These are phyloP conservation scores for Camelina hispida DNA, from an alignment of 345 rosid genomes.

Conservation along the genomic window DNA sequence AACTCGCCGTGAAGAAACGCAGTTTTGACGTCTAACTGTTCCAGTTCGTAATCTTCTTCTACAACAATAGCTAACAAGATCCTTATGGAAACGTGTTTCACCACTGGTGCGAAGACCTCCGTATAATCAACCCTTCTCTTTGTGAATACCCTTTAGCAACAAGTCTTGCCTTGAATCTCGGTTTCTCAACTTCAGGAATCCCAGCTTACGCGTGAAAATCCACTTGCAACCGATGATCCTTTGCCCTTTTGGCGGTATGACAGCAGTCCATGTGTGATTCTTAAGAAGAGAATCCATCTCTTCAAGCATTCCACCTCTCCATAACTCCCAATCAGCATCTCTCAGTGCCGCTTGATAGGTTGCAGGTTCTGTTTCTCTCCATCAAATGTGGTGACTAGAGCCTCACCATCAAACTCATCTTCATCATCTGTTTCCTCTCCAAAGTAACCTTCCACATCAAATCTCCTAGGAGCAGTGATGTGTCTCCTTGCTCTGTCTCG, in stretches of 20 bases:
- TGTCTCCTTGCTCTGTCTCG: background rate
- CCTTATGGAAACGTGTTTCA: no score
- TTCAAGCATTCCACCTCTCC: background rate
- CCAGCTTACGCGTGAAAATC: constrained; percentile 2
- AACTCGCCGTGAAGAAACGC: no score
- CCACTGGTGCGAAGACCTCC: no score
- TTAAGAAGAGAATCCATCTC: background rate
- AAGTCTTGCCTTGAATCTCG: background rate
- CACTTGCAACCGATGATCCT: background rate
- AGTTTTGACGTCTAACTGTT: no score
- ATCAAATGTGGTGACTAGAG: background rate
- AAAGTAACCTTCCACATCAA: background rate
- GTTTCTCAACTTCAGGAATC: background rate
- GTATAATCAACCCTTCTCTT: no score
- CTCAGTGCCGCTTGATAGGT: background rate
- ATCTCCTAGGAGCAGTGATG: fast-evolving
- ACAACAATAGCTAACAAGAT: no score
- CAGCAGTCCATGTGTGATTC: background rate
- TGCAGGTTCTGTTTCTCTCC: background rate
- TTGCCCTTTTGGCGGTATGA: background rate
- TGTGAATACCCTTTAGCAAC: background rate
- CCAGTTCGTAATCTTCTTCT: no score
- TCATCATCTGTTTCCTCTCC: background rate
- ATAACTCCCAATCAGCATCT: background rate
- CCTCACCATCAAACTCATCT: background rate